Evolutionary conservation across 176 grass and related monocot species (phyloP), one percentile per base, ranked within the genome.

Genomic region (Hsuehochloa calcarea): DNA sequence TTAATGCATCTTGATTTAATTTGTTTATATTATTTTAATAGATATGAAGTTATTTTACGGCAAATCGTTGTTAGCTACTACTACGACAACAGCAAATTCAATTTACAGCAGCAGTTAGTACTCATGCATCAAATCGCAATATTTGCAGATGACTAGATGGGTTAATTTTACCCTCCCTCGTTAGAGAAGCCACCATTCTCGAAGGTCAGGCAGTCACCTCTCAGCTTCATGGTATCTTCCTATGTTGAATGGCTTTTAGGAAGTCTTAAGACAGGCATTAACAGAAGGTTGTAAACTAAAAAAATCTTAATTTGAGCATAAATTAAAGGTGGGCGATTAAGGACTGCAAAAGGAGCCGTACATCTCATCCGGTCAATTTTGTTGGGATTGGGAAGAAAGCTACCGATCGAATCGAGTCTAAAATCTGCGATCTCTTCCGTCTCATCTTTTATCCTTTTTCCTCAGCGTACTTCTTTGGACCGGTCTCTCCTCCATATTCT

Each of bases 281-380:
- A 16, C 20, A 64, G 65, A 88, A 63, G 17, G 58, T 6, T 70
- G 19, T 7, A 16, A 26, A 31, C 12, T 13, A 26, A 71, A 50
- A 39, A 29, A 72, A 74, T 6, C 34, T 14, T 51, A 29, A 9
- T 67, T 5, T 6, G 25, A 65, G 0, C 22, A 19, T 38, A 55
- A 11, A 69, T 25, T 45, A 15, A 26, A 73, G 5, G 54, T 45
- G 17, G 55, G 29, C 70, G 72, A 77, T 61, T n/a, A 65, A 49
- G 20, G 79, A 58, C 51, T 26, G 72, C 58, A 64, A 79, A 73
- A 46, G 52, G 2, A 65, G 43, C 27, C 69, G 46, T 55, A 31
- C 46, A 61, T 75, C 51, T 22, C 7, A 4, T 70, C 46, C 27
- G 45, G 88, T 90, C 84, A 82, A 72, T 78, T 90, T 56, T 90